Base-by-base conservation (phyloP, 2,329 filamentous ascomycete species). In the Lojkania enalia region DNA sequence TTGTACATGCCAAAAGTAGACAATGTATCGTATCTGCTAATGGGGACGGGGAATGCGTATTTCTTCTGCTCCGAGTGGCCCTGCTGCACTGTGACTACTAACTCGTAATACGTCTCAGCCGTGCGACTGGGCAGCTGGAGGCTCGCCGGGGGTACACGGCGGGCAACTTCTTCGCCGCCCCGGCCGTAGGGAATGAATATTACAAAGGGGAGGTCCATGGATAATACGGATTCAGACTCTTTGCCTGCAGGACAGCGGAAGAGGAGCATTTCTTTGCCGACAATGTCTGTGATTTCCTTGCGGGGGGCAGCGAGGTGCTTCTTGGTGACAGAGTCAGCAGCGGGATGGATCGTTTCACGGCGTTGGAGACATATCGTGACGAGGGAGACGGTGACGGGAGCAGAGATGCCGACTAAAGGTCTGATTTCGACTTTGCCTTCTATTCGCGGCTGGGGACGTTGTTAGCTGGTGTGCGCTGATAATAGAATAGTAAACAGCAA, bases 1-100 rank as follows among this genome's bases (percentile, higher is more conserved):
- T 97, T 97, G 77, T 97, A 99, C 94, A 97, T 97, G 71, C 94
- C 94, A 74, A 99, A 99, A 1, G 94, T 97, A 31, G 91, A 96
- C 37, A 99, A 77, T 1, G 92, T 99, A 70, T 99, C 94, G 74
- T 97, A 99, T 65, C 94, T 82, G 56, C 89, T 84, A 58, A 99
- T 83, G 1, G 92, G 92, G 29, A 97, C 87, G 1, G 94, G 89
- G 58, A 96, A 96, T 3, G 84, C 78, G 71, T 95, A 94, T 72
- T 95, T 95, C 71, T 88, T 90, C 72, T 96, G 90, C 50, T 88
- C 84, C 59, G 84, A 83, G 58, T 87, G 85, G 2, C 91, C 90
- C 71, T 97, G 92, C 66, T 97, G 92, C 16, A 99, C 87, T 39
- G 87, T 95, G 39, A 99, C 94, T 44, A 97, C 90, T 51, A 99